A percentile compares a stretch with the other conserved stretches of the same genome.
Conservation (phyloP, 2,329 filamentous ascomycete genomes). For the Thielaviopsis ethacetica region DNA sequence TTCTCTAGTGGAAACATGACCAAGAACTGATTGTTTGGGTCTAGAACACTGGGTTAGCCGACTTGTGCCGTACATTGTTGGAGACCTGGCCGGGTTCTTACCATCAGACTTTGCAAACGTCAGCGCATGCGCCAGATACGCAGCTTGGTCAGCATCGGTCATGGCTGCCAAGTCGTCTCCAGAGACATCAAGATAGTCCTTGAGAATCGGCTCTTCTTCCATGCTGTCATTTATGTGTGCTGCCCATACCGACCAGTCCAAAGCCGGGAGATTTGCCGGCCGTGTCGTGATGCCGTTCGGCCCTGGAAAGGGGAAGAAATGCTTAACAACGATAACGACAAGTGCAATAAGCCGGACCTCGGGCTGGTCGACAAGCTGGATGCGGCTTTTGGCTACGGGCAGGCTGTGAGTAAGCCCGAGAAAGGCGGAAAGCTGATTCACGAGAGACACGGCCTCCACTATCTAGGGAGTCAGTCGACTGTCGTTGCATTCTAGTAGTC, state of each 20-base stretch:
- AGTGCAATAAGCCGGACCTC: slow-evolving; percentile 59
- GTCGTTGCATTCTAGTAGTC: not conserved
- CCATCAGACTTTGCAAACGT: slow-evolving; percentile 14
- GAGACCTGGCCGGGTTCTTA: not conserved
- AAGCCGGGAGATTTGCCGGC: slow-evolving; percentile 15
- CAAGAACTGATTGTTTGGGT: not conserved
- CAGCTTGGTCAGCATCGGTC: slow-evolving; percentile 42
- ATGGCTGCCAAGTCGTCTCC: slow-evolving; percentile 48
- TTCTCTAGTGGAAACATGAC: slow-evolving; percentile 6
- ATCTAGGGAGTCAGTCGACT: not conserved
- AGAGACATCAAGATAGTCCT: slow-evolving; percentile 34
- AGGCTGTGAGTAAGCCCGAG: slow-evolving; percentile 2
- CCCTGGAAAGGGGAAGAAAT: slow-evolving; percentile 55
- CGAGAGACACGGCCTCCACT: slow-evolving; percentile 14
- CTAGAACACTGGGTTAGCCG: not conserved
- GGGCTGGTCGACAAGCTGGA: slow-evolving; percentile 38
- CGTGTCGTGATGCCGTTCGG: slow-evolving; percentile 21
- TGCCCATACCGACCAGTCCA: slow-evolving; percentile 54
- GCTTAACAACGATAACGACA: slow-evolving; percentile 60
- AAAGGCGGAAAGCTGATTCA: slow-evolving; percentile 3
- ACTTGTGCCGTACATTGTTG: not conserved
- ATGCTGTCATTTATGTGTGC: slow-evolving; percentile 21
- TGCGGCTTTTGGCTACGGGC: slow-evolving; percentile 6
- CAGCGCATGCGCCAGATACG: slow-evolving; percentile 38
- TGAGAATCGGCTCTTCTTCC: slow-evolving; percentile 16